Evolutionary conservation across 208 protist species (phyloP), one percentile per base, ranked within the genome.

Genomic region (Trypanosoma grayi): DNA sequence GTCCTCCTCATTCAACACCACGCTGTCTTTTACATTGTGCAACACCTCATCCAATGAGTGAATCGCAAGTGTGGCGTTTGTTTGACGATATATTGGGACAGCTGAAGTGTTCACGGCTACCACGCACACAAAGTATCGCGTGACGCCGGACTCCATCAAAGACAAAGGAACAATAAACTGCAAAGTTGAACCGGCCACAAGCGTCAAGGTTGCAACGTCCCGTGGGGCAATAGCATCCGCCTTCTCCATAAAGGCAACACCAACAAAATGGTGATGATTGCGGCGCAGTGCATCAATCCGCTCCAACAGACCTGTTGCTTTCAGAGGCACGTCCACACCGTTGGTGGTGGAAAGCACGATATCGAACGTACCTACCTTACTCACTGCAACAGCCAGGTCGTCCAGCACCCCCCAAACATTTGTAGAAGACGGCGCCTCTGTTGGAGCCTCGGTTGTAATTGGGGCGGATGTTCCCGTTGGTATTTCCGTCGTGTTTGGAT

Each of bases 331-430:
- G 24, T 54, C 56, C 7, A 83, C 50, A 16, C 48, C 37, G 53
- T 77, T 83, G 28, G 65, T 50, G 10, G 73, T 83, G 31, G 46
- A 76, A 28, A 66, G 65, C 55, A 72, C 55, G 36, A 79, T 65
- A 45, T 66, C 55, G 56, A 83, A 67, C 11, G 47, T 62, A 8
- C 60, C 41, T 0, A 62, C 68, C 0, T 47, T 52, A 37, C 50
- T 56, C 20, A 83, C 53, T 22, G 65, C 54, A 3, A 13, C 36
- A 43, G 46, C 60, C 44, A 77, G 47, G 16, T 14, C 53, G 41
- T 66, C 64, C n/a, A 83, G 45, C 13, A 83, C 39, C 0, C 46
- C 50, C 4, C 60, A 20, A 16, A 74, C 48, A 51, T 18, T 48
- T 39, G 9, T 28, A 45, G 36, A 16, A 33, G 10, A 8, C 36